phyloP scores from a whole-genome alignment of 148 eudicot species.

The Suaeda aralocaspica region DNA sequence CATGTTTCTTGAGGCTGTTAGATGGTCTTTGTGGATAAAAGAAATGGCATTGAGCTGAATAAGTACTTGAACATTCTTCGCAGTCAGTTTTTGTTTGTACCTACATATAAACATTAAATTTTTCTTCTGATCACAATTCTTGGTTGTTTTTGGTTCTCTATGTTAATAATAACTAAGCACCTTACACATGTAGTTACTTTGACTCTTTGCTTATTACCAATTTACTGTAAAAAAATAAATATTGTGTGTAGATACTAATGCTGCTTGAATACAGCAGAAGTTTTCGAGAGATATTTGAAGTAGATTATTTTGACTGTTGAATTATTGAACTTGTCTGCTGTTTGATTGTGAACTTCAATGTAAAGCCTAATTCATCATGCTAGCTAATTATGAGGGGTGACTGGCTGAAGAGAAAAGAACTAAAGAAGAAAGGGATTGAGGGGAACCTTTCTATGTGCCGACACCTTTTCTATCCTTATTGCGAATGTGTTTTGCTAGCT shows the following conservation, averaged over 20 bases:
- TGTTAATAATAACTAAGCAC: not conserved
- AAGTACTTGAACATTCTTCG: constrained; percentile 19
- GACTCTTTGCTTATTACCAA: not conserved
- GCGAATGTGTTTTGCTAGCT: not conserved
- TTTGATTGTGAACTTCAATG: not conserved
- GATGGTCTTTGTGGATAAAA: constrained; percentile 99
- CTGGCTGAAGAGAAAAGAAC: not conserved
- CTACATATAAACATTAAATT: not conserved
- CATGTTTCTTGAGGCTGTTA: constrained; percentile 82
- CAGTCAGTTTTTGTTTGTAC: constrained; percentile 10
- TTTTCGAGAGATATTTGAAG: not conserved
- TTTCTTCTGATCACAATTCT: not conserved
- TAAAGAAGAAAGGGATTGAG: not conserved
- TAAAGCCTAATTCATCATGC: too few species aligned
- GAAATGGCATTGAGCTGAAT: constrained; percentile 56
- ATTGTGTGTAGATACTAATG: too few species aligned
- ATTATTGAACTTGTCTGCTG: not conserved
- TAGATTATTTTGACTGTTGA: not conserved
- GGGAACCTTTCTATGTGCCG: not conserved
- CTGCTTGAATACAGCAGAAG: constrained; percentile 2
- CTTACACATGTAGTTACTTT: not conserved
- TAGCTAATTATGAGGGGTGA: constrained; percentile 1
- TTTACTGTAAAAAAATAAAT: not conserved
- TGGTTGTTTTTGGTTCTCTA: not conserved
- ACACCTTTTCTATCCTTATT: not conserved